Evolutionary conservation across 2,329 filamentous ascomycete genomes (phyloP), one percentile per base, ranked within the genome.

Genomic region (Colletotrichum sp.): DNA sequence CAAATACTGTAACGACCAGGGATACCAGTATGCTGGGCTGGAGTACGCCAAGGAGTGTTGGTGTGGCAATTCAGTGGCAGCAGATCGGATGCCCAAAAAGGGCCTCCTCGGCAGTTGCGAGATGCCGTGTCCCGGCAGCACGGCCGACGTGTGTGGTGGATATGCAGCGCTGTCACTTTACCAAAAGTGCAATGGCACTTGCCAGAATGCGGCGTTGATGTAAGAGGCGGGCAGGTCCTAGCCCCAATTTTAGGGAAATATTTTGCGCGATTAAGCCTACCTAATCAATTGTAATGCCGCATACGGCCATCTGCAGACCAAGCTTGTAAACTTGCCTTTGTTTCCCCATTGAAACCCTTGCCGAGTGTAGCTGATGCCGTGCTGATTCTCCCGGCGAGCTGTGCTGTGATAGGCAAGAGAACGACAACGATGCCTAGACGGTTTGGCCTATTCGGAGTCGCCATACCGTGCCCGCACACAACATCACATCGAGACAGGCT

Each of bases 61-160:
- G 81, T 86, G 84, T 57, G 83, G 83, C 7, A 81, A 85, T 65
- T 71, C 71, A n/a, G 77, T 78, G 43, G 78, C 77, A 9, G 52
- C 64, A 28, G 77, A 76, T 26, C 77, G 78, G 16, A 75, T 68
- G 24, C 87, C 86, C 1, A 80, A 82, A n/a, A 78, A 82, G 4
- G 86, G 86, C n/a, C 81, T 87, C 24, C 80, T 86, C 67, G 87
- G 87, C 18, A 80, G 83, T 67, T 89, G 88, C 78, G 79, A 80
- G 61, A 76, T 77, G 77, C 66, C 77, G n/a, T 79, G 78, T 68
- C 24, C 65, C 15, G 78, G 78, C 34, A 71, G 72, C 66, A 32
- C 61, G 28, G 39, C 34, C 6, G 69, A 78, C 9, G 64, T 72
- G 24, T 79, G 78, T 32, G 78, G 78, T 16, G 78, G 85, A 13